phyloP scores from a whole-genome alignment of 2,329 filamentous ascomycete genomes.

The Aureobasidium subglaciale region DNA sequence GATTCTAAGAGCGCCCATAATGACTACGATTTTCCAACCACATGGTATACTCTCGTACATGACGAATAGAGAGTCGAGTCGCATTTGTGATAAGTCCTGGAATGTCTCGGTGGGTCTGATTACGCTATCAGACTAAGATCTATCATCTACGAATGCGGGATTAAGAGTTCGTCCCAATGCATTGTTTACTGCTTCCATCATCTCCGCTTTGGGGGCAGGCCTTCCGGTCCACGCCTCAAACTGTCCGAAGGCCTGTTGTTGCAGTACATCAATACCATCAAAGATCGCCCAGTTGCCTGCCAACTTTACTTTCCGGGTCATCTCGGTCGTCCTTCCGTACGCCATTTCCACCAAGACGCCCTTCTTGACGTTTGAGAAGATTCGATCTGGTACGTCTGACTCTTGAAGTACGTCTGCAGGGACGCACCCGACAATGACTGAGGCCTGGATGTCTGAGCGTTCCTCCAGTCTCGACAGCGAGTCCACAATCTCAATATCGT shows the following conservation, averaged over 20 bases:
- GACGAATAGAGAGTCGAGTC: too few species aligned
- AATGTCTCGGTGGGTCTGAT: too few species aligned
- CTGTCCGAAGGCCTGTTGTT: slow-evolving; percentile 9
- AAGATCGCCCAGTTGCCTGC: background rate
- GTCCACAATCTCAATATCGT: background rate
- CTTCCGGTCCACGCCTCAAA: slow-evolving; percentile 1
- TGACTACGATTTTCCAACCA: too few species aligned
- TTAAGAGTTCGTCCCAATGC: background rate
- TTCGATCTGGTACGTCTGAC: background rate
- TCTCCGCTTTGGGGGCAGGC: background rate
- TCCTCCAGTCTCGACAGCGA: background rate
- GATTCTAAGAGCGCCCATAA: too few species aligned
- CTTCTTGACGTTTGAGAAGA: background rate
- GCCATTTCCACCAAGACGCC: background rate
- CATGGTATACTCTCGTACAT: too few species aligned
- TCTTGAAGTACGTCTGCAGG: background rate
- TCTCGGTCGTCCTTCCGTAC: background rate
- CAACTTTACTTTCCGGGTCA: background rate
- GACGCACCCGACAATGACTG: background rate
- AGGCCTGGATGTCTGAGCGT: background rate
- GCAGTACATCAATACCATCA: slow-evolving; percentile 4
- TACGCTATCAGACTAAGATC: too few species aligned
- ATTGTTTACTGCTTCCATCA: slow-evolving; percentile 2
- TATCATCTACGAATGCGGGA: background rate
- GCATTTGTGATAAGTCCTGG: too few species aligned